Conservation (phyloP, 495 filamentous ascomycete species). For the Penicillium odoratum region DNA sequence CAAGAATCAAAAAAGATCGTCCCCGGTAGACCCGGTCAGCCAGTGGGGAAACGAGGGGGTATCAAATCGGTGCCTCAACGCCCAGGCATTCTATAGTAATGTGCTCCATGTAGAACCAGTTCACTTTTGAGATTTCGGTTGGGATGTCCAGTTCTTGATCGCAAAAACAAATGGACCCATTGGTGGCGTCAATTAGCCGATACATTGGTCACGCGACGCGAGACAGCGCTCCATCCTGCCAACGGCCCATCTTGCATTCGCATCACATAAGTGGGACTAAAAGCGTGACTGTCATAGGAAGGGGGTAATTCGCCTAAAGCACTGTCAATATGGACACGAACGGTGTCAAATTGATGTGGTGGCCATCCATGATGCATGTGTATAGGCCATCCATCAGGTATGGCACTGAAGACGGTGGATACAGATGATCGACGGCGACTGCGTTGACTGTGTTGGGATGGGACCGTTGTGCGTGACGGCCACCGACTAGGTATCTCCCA, state of each 20-base stretch:
- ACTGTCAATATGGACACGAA: constrained; percentile 2
- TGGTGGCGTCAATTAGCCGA: constrained; percentile 3
- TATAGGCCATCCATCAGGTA: constrained; percentile 3
- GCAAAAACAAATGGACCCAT: neutral
- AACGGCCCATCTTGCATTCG: constrained; percentile 10
- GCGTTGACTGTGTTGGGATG: neutral
- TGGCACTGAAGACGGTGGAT: neutral
- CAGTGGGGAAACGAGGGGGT: neutral
- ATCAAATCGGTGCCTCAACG: constrained; percentile 17
- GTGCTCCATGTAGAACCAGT: neutral
- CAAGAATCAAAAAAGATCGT: constrained; percentile 7
- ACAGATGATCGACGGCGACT: constrained; percentile 1
- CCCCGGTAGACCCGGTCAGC: constrained; percentile 1
- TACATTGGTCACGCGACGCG: constrained; percentile 9
- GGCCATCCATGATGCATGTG: neutral
- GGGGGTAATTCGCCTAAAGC: constrained; percentile 6
- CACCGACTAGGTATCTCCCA: constrained; percentile 8
- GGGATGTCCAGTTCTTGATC: neutral
- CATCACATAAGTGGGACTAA: constrained; percentile 11
- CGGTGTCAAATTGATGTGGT: neutral
- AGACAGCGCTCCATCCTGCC: constrained; percentile 6
- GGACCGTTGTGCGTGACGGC: neutral
- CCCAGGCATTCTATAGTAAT: constrained; percentile 7
- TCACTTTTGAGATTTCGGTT: neutral
- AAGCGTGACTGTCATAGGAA: constrained; percentile 21